phyloP scores from a whole-genome alignment of 164 flowering plant species.

The Liriodendron chinense region DNA sequence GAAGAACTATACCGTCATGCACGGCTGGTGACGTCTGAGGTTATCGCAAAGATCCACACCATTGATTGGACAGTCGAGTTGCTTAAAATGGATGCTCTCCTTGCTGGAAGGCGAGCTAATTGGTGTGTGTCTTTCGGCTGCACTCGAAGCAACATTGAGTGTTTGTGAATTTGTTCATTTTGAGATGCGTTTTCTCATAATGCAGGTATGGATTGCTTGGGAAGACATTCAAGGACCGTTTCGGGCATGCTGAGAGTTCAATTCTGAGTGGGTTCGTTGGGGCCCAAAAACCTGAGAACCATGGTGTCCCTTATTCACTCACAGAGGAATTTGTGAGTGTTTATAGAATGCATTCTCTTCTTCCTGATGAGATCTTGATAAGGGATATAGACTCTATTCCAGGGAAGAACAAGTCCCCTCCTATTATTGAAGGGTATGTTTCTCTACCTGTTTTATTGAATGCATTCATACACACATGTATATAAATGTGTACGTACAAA shows the following conservation, averaged over 20 bases:
- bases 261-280: constrained; percentile 40
- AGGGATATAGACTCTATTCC: constrained; percentile 26
- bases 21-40: constrained; percentile 40
- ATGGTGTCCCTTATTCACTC: constrained; percentile 62
- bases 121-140: constrained; percentile 21
- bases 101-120: constrained; percentile 34
- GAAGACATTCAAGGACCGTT: constrained; percentile 40
- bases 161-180: not conserved
- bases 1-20: constrained; percentile 40
- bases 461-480: not conserved
- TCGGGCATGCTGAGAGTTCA: constrained; percentile 31
- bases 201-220: constrained; percentile 49
- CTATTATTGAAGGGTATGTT: constrained; percentile 23
- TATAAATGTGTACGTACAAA: too few species aligned
- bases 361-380: constrained; percentile 49
- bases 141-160: not conserved
- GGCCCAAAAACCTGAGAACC: constrained; percentile 25
- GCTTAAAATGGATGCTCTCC: constrained; percentile 38
- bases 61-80: constrained; percentile 54
- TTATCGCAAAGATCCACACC: constrained; percentile 45
- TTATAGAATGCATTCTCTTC: constrained; percentile 67
- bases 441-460: not conserved
- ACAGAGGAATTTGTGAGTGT: constrained; percentile 66
- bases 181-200: too few species aligned
- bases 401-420: constrained; percentile 33